Evolutionary conservation across 345 rosid species (phyloP).

Genomic region (Murraya paniculata): DNA sequence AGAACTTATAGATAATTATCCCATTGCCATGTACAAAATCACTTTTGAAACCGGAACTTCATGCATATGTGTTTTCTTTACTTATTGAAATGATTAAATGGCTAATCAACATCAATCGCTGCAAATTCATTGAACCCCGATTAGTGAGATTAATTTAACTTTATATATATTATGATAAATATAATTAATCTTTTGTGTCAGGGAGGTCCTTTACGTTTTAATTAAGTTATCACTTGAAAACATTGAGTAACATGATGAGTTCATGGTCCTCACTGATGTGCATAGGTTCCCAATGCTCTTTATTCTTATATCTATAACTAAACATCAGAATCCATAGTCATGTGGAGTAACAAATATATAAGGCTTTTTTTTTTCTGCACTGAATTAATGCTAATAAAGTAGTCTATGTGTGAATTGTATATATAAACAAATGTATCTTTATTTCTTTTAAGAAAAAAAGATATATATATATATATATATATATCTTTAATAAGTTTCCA

Average conservation of each 20-base stretch:
- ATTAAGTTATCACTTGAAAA: conserved; percentile 6
- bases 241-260: conserved; percentile 25
- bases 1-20: too few species aligned
- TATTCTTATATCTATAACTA: background rate
- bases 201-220: conserved; percentile 14
- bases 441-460: too few species aligned
- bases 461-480: too few species aligned
- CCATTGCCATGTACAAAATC: too few species aligned
- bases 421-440: too few species aligned
- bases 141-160: background rate
- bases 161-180: background rate
- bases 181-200: conserved; percentile 4
- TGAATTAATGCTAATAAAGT: background rate
- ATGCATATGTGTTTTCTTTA: too few species aligned
- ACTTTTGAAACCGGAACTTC: too few species aligned
- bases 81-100: too few species aligned
- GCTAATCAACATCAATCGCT: background rate
- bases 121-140: conserved; percentile 32
- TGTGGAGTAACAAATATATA: conserved; percentile 23
- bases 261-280: conserved; percentile 5
- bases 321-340: conserved; percentile 31
- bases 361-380: background rate
- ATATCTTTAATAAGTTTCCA: too few species aligned
- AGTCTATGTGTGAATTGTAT: background rate
- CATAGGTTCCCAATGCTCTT: conserved; percentile 12